These are phyloP conservation scores for Phytophthora fragariaefolia DNA, from an alignment of 352 stramenopile genomes.

Conservation along the genomic window DNA sequence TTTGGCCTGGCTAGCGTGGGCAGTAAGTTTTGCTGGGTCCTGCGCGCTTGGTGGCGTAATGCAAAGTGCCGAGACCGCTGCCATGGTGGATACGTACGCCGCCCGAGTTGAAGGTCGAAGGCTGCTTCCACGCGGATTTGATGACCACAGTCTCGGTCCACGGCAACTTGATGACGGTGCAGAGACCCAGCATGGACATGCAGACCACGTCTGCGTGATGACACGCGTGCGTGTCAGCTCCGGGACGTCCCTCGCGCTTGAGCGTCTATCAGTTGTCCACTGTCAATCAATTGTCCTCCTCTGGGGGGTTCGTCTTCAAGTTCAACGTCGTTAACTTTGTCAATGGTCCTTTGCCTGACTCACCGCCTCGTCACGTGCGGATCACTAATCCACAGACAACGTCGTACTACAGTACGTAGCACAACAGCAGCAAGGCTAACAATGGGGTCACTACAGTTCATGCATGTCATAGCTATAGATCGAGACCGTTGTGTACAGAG, in stretches of 20 bases:
- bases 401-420: not conserved
- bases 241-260: no score
- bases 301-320: slow-evolving; percentile 9
- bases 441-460: not conserved
- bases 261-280: no score
- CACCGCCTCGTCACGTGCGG: slow-evolving; percentile 2
- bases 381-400: not conserved
- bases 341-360: not conserved
- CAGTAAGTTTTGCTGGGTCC: slow-evolving; percentile 11
- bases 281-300: not conserved
- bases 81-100: slow-evolving; percentile 7
- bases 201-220: not conserved
- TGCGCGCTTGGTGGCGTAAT: slow-evolving; percentile 19
- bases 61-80: slow-evolving; percentile 18
- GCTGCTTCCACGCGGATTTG: slow-evolving; percentile 26
- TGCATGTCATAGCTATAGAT: no score
- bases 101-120: slow-evolving; percentile 26
- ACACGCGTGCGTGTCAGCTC: slow-evolving; percentile 3
- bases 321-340: slow-evolving; percentile 11
- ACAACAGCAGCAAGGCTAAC: not conserved
- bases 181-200: slow-evolving; percentile 13
- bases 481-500: not conserved
- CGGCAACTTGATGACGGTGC: slow-evolving; percentile 24
- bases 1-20: not conserved
- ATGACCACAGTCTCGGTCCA: slow-evolving; percentile 12